Base-by-base conservation (phyloP, 495 filamentous ascomycete genomes). In the Neurospora sp. region DNA sequence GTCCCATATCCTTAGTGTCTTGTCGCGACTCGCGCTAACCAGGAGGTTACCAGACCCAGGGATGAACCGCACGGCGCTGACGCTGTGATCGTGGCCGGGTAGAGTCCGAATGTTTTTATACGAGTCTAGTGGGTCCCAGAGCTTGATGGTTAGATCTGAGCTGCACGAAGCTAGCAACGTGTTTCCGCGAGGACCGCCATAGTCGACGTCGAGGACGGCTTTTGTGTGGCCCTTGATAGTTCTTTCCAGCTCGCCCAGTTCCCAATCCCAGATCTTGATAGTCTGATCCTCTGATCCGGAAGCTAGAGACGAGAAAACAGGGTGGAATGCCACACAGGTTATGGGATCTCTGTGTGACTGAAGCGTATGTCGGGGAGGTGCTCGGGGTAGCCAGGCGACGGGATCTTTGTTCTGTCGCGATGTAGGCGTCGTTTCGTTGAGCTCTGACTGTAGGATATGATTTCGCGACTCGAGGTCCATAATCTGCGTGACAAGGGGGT, bases 251-350 rank as follows among this genome's bases (percentile, higher is more conserved):
- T 98, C 95, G 27, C 96, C 96, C 20, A 97, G 83, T 76, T 99
- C 96, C 93, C 94, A 98, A 78, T 98, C 96, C 96, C 96, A 99
- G 69, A 99, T 94, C 79, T 99, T 99, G 79, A 94, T 93, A 10
- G 90, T 93, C 65, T 88, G 88, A 76, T 94, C 91, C 77, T 98
- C 96, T 44, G 94, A 97, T 20, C 93, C 96, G 1, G 94, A 96
- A 16, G 96, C 96, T 12, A 99, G 85, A 1, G 92, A 93, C 22
- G 94, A 94, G 79, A 97, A 98, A 71, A 96, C 85, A 0, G 96
- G 95, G 80, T 99, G 96, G 82, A 99, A 99, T 4, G 96, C 96
- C 70, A 98, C 89, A 76, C 91, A 94, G 41, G 91, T 97, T 59
- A 99, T 87, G 22, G 92, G 89, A 20, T 87, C 82, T 72, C 94